A percentile compares a stretch with the other conserved stretches of the same genome.
These are phyloP conservation scores for Linaria vulgaris DNA, from an alignment of 257 asterid species.

Conservation along the genomic window DNA sequence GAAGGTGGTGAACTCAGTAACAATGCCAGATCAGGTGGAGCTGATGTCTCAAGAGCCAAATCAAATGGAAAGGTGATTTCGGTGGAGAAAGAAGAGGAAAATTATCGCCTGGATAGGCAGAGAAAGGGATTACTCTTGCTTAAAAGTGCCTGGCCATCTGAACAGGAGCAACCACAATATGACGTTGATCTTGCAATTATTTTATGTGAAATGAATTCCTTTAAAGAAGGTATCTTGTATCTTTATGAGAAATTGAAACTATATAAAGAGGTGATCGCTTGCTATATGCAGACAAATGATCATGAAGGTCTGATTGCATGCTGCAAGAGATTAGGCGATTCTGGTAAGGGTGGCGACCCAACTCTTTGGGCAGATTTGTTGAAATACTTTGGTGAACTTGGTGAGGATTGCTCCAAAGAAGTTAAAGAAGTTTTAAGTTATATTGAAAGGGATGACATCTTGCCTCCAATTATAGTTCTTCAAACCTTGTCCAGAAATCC, in stretches of 20 bases:
- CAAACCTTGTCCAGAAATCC: constrained; percentile 87
- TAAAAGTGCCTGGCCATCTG: constrained; percentile 90
- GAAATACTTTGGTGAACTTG: constrained; percentile 95
- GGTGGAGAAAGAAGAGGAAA: constrained; percentile 45
- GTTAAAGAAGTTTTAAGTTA: constrained; percentile 83
- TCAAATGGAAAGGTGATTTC: constrained; percentile 42
- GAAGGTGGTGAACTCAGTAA: constrained; percentile 40
- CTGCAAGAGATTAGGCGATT: constrained; percentile 94
- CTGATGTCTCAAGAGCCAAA: constrained; percentile 35
- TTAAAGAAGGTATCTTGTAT: constrained; percentile 75
- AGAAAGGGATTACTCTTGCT: constrained; percentile 73
- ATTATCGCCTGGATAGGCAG: constrained; percentile 59
- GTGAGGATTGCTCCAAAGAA: constrained; percentile 95
- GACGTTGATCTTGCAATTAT: constrained; percentile 93
- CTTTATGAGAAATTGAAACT: constrained; percentile 92
- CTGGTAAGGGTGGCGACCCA: constrained; percentile 83
- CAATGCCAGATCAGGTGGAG: constrained; percentile 31
- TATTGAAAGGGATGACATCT: constrained; percentile 86
- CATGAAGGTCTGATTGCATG: constrained; percentile 96
- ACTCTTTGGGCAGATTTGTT: constrained; percentile 91
- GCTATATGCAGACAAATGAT: constrained; percentile 93
- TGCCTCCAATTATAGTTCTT: constrained; percentile 93
- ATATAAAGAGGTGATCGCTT: constrained; percentile 92
- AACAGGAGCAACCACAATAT: constrained; percentile 81
- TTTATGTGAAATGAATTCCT: constrained; percentile 80